Percentiles rank a stretch among this genome's conserved stretches.
Evolutionary conservation across 148 eudicot genomes (phyloP).

Genomic region (Arbutus unedo): DNA sequence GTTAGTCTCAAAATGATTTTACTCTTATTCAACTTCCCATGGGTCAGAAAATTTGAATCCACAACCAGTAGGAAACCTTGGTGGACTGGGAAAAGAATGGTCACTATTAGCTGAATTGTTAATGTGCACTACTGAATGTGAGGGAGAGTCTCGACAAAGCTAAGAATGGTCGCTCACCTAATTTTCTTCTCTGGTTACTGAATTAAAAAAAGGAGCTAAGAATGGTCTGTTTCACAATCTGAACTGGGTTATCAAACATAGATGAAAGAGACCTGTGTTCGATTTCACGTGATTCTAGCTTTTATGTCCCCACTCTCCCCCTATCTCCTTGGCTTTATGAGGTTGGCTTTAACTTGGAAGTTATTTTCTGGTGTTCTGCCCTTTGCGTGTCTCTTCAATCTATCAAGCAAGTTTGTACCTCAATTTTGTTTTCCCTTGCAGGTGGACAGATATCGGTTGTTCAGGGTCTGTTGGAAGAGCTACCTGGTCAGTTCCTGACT

Average conservation of each 20-base stretch:
- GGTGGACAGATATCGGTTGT: conserved; percentile 2
- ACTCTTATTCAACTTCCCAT: neutral
- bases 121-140: neutral
- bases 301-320: neutral
- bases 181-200: neutral
- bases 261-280: neutral
- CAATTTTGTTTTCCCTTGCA: neutral
- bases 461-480: conserved; percentile 8
- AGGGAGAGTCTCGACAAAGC: neutral
- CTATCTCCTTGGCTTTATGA: neutral
- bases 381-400: neutral
- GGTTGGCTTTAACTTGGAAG: neutral
- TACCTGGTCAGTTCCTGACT: conserved; percentile 13
- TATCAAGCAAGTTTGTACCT: neutral
- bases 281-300: neutral
- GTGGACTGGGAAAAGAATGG: neutral
- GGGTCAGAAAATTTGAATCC: neutral
- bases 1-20: neutral
- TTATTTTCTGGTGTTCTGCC: neutral
- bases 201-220: neutral
- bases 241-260: neutral
- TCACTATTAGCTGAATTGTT: neutral
- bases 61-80: neutral
- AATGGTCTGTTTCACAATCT: neutral
- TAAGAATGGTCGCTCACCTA: neutral